These are phyloP conservation scores for Pneumocystis canis DNA, from an alignment of 1,139 yeast species.

Conservation along the genomic window DNA sequence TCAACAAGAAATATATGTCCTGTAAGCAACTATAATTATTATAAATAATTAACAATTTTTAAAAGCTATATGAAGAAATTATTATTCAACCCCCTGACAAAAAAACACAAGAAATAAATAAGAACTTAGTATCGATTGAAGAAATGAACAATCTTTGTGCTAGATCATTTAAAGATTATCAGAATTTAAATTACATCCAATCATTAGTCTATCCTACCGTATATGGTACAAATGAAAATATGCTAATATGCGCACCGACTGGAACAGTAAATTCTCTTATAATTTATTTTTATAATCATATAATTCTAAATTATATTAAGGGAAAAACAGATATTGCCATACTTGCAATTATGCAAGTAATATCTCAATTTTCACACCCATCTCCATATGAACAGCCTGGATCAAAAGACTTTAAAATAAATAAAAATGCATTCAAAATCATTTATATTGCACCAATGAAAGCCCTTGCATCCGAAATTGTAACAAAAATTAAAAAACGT, in stretches of 20 bases:
- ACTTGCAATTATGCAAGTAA: conserved; percentile 63
- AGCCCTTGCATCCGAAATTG: conserved; percentile 95
- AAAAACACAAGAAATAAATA: neutral
- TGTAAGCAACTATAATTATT: conserved; percentile 1
- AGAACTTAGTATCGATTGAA: conserved; percentile 22
- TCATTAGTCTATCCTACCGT: conserved; percentile 86
- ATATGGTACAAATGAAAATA: conserved; percentile 80
- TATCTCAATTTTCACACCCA: conserved; percentile 47
- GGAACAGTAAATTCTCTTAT: conserved; percentile 44
- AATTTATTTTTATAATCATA: neutral
- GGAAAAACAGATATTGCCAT: conserved; percentile 98
- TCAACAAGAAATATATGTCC: conserved; percentile 43
- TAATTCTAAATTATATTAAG: conserved; percentile 1
- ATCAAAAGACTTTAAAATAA: conserved; percentile 40
- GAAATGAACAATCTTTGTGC: conserved; percentile 66
- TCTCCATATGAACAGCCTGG: conserved; percentile 14
- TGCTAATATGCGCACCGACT: conserved; percentile 97
- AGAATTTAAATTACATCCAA: conserved; percentile 73
- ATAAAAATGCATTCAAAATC: conserved; percentile 71
- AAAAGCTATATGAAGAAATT: conserved; percentile 61
- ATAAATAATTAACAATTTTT: neutral
- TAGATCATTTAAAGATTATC: conserved; percentile 71
- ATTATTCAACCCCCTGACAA: conserved; percentile 55
- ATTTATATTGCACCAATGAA: conserved; percentile 92
- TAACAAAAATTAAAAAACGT: conserved; percentile 68